Conservation (phyloP, 1,284 basidiomycete species). For the Porodaedalea pini region DNA sequence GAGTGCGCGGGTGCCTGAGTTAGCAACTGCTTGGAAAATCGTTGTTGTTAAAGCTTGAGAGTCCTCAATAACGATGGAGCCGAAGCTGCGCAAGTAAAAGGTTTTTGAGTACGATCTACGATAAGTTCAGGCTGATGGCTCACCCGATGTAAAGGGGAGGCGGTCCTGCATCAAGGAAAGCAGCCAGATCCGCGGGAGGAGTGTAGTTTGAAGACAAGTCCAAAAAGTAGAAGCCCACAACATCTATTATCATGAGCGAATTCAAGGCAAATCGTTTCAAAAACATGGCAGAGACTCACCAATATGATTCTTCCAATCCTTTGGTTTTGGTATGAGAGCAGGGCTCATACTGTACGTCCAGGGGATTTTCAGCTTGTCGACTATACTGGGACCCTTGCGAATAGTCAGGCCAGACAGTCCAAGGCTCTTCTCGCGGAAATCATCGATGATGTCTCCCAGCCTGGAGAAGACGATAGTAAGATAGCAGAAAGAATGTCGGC, state of each 20-base stretch:
- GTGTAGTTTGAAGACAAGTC: conserved; percentile 47
- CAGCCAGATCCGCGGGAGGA: conserved; percentile 43
- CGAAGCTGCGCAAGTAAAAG: conserved; percentile 42
- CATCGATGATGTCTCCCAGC: conserved; percentile 57
- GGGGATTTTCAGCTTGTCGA: conserved; percentile 59
- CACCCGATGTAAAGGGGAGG: conserved; percentile 61
- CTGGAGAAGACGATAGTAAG: too few species aligned
- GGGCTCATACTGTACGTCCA: conserved; percentile 72
- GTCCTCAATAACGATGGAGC: conserved; percentile 62
- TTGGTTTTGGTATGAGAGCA: conserved; percentile 58
- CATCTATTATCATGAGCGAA: conserved; percentile 36
- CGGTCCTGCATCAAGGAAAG: conserved; percentile 49
- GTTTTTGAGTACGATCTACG: neutral
- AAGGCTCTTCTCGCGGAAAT: conserved; percentile 50
- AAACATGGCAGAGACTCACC: conserved; percentile 35
- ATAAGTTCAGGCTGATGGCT: conserved; percentile 15
- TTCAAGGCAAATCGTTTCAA: neutral
- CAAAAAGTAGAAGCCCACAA: conserved; percentile 65
- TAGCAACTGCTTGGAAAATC: conserved; percentile 52
- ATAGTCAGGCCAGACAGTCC: conserved; percentile 46
- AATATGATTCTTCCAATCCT: conserved; percentile 59
- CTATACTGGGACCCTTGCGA: conserved; percentile 48
- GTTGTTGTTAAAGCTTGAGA: conserved; percentile 53
- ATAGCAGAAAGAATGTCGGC: too few species aligned
- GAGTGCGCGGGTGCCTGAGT: conserved; percentile 53